Conservation (phyloP, 2,329 filamentous ascomycete genomes). For the Colletotrichum sp. region DNA sequence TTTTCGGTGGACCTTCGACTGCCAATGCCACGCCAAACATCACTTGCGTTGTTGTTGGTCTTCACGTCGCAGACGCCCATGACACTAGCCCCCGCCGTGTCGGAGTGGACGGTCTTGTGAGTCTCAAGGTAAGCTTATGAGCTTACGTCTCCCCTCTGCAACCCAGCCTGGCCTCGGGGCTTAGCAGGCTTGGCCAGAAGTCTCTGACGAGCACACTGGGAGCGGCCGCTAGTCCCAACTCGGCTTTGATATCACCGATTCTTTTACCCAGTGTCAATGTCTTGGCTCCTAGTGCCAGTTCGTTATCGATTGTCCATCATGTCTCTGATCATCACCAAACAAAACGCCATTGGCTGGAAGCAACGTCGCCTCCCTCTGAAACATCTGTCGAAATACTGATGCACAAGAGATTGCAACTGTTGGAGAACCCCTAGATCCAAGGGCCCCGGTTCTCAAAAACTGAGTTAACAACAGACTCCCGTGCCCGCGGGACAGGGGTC, state of each 20-base stretch:
- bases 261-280: neutral
- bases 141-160: slow-evolving; percentile 12
- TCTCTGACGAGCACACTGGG: slow-evolving; percentile 3
- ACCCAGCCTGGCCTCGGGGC: neutral
- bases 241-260: neutral
- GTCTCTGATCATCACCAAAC: neutral
- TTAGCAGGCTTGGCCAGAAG: slow-evolving; percentile 5
- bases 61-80: neutral
- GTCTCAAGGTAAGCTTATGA: slow-evolving; percentile 17
- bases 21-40: neutral
- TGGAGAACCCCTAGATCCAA: neutral
- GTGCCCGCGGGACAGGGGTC: neutral
- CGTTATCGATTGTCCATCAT: neutral
- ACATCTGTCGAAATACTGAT: neutral
- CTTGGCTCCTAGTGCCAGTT: neutral
- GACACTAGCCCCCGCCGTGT: neutral
- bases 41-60: neutral
- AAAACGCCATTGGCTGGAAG: neutral
- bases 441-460: neutral
- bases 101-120: neutral
- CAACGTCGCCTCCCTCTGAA: neutral
- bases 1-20: neutral
- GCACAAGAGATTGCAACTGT: neutral
- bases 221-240: neutral
- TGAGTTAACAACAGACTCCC: neutral